Percentiles rank a stretch among this genome's conserved stretches.
phyloP scores from a whole-genome alignment of 2,329 filamentous ascomycete species.

The Colletotrichum destructivum region DNA sequence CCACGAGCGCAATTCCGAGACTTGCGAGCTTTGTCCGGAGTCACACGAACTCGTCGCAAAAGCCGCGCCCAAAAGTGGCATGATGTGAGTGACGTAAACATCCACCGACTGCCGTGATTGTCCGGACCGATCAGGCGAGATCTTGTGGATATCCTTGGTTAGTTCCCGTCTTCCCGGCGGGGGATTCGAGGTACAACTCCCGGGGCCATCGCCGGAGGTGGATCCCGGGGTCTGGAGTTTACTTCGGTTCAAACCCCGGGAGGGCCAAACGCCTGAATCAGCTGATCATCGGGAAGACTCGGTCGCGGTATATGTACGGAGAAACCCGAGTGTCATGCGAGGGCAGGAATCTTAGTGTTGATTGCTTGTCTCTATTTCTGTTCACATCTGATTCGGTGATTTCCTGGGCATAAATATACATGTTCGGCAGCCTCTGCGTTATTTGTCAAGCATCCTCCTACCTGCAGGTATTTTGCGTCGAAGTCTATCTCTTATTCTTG shows the following conservation, averaged over 20 bases:
- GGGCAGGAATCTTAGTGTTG: background rate
- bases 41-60: slow-evolving; percentile 23
- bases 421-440: background rate
- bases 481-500: no score
- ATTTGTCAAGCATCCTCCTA: no score
- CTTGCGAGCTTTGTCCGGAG: slow-evolving; percentile 30
- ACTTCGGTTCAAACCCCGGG: slow-evolving; percentile 31
- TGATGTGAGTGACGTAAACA: slow-evolving; percentile 23
- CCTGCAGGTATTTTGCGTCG: no score
- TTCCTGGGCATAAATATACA: background rate
- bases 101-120: slow-evolving; percentile 8
- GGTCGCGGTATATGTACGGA: slow-evolving; percentile 3
- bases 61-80: slow-evolving; percentile 30
- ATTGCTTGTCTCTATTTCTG: background rate
- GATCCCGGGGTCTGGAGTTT: slow-evolving; percentile 33
- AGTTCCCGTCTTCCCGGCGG: slow-evolving; percentile 32
- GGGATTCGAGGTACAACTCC: slow-evolving; percentile 1
- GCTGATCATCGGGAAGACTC: slow-evolving; percentile 28
- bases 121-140: slow-evolving; percentile 24
- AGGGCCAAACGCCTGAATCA: slow-evolving; percentile 27
- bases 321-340: background rate
- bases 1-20: background rate
- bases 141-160: slow-evolving; percentile 22
- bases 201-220: slow-evolving; percentile 23
- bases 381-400: background rate